These are phyloP conservation scores for Rhynchosporium agropyri DNA, from an alignment of 2,329 filamentous ascomycete genomes.

Conservation along the genomic window DNA sequence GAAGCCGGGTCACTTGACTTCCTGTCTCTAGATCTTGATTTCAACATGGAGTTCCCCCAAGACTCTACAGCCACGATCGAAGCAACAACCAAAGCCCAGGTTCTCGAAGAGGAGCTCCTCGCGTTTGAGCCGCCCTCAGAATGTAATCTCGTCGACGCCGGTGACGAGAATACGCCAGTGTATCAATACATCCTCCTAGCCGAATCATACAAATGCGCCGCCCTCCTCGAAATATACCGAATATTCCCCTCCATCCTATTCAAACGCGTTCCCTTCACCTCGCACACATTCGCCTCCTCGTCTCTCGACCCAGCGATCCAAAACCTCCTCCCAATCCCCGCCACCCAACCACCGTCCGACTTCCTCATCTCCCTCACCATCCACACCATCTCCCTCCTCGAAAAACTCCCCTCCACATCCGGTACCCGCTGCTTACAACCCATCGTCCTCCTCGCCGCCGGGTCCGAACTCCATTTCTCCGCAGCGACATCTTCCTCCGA, in stretches of 20 bases:
- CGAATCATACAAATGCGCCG: slow-evolving; percentile 38
- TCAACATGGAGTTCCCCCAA: slow-evolving; percentile 29
- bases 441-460: slow-evolving; percentile 36
- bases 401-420: slow-evolving; percentile 33
- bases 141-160: slow-evolving; percentile 36
- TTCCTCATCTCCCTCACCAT: slow-evolving; percentile 39
- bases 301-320: slow-evolving; percentile 3
- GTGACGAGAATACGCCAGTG: slow-evolving; percentile 39
- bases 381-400: slow-evolving; percentile 37
- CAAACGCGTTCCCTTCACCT: slow-evolving; percentile 29
- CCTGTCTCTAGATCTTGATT: slow-evolving; percentile 33
- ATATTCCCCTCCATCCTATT: slow-evolving; percentile 35
- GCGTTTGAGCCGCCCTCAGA: slow-evolving; percentile 33
- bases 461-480: slow-evolving; percentile 35
- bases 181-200: slow-evolving; percentile 39
- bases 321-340: slow-evolving; percentile 26
- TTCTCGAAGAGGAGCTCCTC: slow-evolving; percentile 37
- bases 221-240: slow-evolving; percentile 37
- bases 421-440: slow-evolving; percentile 40
- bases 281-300: slow-evolving; percentile 20
- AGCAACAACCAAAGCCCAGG: slow-evolving; percentile 30
- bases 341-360: slow-evolving; percentile 30
- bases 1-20: slow-evolving; percentile 32
- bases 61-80: slow-evolving; percentile 29
- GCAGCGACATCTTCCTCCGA: slow-evolving; percentile 15